A percentile compares a stretch with the other conserved stretches of the same genome.
Conservation (phyloP, 2,329 filamentous ascomycete genomes). For the Thelonectria rubi region DNA sequence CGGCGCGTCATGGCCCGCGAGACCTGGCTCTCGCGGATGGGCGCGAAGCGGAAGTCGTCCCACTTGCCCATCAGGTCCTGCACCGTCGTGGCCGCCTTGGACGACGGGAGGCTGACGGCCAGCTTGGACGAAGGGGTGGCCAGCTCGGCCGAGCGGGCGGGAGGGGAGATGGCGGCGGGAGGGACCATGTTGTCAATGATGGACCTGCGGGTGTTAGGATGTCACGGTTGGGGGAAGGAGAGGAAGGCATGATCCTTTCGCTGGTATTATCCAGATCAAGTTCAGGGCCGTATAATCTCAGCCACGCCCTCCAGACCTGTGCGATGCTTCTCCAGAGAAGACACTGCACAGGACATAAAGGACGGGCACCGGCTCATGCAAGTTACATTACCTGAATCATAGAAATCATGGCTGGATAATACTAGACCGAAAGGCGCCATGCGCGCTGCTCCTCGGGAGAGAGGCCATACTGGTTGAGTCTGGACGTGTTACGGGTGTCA, state of each 20-base stretch:
- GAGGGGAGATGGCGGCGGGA: slow-evolving; percentile 72
- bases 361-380: slow-evolving; percentile 71
- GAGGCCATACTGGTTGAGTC: slow-evolving; percentile 44
- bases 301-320: slow-evolving; percentile 44
- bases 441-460: slow-evolving; percentile 35
- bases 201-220: slow-evolving; percentile 45
- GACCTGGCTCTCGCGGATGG: slow-evolving; percentile 91
- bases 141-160: slow-evolving; percentile 58
- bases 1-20: slow-evolving; percentile 92
- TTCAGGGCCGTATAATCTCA: slow-evolving; percentile 93
- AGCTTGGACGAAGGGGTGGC: slow-evolving; percentile 38
- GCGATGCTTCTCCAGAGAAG: not conserved
- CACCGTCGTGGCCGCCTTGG: slow-evolving; percentile 40
- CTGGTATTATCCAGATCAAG: slow-evolving; percentile 99
- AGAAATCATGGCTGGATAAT: slow-evolving; percentile 51
- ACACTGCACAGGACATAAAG: slow-evolving; percentile 25
- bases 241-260: slow-evolving; percentile 97
- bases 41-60: slow-evolving; percentile 82
- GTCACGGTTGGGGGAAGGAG: slow-evolving; percentile 47
- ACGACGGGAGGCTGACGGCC: not conserved
- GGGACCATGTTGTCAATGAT: slow-evolving; percentile 68
- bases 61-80: slow-evolving; percentile 74
- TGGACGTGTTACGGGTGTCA: slow-evolving; percentile 37
- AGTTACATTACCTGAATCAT: slow-evolving; percentile 55
- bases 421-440: slow-evolving; percentile 49